phyloP scores from a whole-genome alignment of 352 stramenopile species.

The Pythium dissotocum region DNA sequence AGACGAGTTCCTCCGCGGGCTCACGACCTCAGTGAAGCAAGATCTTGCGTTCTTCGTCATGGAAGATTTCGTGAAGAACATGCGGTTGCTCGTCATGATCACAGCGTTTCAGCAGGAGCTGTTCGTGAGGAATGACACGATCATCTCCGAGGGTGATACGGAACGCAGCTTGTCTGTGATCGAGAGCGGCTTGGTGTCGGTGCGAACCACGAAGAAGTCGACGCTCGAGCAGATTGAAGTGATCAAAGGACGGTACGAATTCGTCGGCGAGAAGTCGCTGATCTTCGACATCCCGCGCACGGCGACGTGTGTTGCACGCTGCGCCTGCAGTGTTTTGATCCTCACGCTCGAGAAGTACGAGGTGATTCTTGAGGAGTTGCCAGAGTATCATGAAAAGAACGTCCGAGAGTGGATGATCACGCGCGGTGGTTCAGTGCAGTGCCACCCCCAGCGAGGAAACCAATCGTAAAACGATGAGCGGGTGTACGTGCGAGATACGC shows the following conservation, averaged over 20 bases:
- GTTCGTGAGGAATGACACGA: slow-evolving; percentile 73
- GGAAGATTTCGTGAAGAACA: slow-evolving; percentile 57
- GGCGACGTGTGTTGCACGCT: slow-evolving; percentile 44
- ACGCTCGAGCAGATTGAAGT: slow-evolving; percentile 31
- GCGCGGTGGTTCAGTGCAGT: slow-evolving; percentile 4
- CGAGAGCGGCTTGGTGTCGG: slow-evolving; percentile 47
- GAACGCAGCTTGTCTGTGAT: slow-evolving; percentile 70
- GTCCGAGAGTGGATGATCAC: slow-evolving; percentile 47
- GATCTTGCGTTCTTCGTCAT: slow-evolving; percentile 68
- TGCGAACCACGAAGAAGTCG: slow-evolving; percentile 30
- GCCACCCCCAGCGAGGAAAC: not conserved
- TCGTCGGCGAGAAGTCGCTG: slow-evolving; percentile 49
- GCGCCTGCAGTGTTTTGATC: slow-evolving; percentile 43
- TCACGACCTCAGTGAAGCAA: slow-evolving; percentile 51
- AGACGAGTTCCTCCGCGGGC: slow-evolving; percentile 47
- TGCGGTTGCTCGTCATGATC: slow-evolving; percentile 65
- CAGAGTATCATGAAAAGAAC: slow-evolving; percentile 50
- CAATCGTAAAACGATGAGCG: not conserved
- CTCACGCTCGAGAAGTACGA: slow-evolving; percentile 49
- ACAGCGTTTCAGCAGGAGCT: slow-evolving; percentile 70
- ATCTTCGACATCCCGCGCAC: slow-evolving; percentile 45
- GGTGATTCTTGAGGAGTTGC: slow-evolving; percentile 45
- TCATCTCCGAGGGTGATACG: slow-evolving; percentile 65
- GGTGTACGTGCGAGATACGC: not conserved
- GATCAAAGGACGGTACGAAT: slow-evolving; percentile 45